Conservation (phyloP, 768 basidiomycete genomes). For the Pulveroboletus sp. region DNA sequence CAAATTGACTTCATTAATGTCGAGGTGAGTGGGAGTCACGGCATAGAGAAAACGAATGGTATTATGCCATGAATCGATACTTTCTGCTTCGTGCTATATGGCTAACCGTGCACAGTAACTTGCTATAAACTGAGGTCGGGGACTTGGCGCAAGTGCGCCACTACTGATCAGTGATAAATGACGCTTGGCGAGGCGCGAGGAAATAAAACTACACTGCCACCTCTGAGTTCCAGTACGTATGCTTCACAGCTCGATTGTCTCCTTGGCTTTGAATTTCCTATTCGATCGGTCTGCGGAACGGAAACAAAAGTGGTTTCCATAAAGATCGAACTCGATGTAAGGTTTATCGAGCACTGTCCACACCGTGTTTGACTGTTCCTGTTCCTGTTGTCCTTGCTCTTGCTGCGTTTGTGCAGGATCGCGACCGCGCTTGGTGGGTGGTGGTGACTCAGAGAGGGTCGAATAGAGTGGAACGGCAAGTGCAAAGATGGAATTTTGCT, state of each 20-base stretch:
- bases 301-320: constrained; percentile 86
- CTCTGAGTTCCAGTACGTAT: too few relatives aligned
- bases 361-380: neutral
- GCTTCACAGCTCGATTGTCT: constrained; percentile 69
- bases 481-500: constrained; percentile 71
- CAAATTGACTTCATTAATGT: too few relatives aligned
- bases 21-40: too few relatives aligned
- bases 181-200: too few relatives aligned
- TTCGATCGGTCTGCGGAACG: constrained; percentile 78
- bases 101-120: too few relatives aligned
- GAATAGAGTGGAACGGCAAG: constrained; percentile 74
- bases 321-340: constrained; percentile 71
- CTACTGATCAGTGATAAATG: too few relatives aligned
- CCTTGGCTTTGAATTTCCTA: constrained; percentile 84
- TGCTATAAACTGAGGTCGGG: too few relatives aligned
- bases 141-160: too few relatives aligned
- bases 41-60: too few relatives aligned
- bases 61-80: too few relatives aligned
- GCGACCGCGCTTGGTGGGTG: constrained; percentile 19
- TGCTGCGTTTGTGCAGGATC: constrained; percentile 1
- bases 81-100: too few relatives aligned
- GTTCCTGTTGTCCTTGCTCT: neutral
- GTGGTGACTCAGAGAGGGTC: constrained; percentile 36
- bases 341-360: constrained; percentile 60
- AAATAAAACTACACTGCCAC: too few relatives aligned